Evolutionary conservation across 495 filamentous ascomycete genomes (phyloP).

Genomic region (Geopyxis carbonaria): DNA sequence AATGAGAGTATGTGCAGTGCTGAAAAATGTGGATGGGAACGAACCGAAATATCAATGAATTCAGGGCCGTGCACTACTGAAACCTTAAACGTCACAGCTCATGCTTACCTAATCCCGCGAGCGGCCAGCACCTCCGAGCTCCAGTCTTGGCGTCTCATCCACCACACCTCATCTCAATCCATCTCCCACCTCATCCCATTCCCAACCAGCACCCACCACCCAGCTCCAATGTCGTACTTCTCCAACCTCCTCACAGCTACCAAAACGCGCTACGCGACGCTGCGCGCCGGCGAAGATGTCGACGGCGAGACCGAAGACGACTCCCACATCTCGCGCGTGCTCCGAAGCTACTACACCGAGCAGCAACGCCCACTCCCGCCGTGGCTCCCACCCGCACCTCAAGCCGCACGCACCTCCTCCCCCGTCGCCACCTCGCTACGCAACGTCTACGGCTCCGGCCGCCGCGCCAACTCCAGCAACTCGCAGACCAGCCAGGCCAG

Average conservation of each 20-base stretch:
- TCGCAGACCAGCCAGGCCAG: slow-evolving; percentile 28
- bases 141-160: not conserved
- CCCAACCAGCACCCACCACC: slow-evolving; percentile 2
- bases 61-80: too few relatives aligned
- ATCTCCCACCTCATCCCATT: not conserved
- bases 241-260: slow-evolving; percentile 24
- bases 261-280: slow-evolving; percentile 22
- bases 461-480: slow-evolving; percentile 19
- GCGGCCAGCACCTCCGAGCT: too few relatives aligned
- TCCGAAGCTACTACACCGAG: slow-evolving; percentile 88
- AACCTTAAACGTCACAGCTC: too few relatives aligned
- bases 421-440: slow-evolving; percentile 36
- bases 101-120: too few relatives aligned
- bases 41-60: too few relatives aligned
- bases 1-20: too few relatives aligned
- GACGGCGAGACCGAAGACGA: slow-evolving; percentile 91
- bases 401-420: slow-evolving; percentile 32
- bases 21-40: too few relatives aligned
- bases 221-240: slow-evolving; percentile 19
- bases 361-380: slow-evolving; percentile 57
- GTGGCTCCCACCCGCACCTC: slow-evolving; percentile 58
- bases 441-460: slow-evolving; percentile 32
- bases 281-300: slow-evolving; percentile 35
- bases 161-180: not conserved
- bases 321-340: slow-evolving; percentile 82